Percentiles rank a stretch among this genome's conserved stretches.
Evolutionary conservation across 169 alveolate genomes (phyloP).

Genomic region (Plasmodium berghei): DNA sequence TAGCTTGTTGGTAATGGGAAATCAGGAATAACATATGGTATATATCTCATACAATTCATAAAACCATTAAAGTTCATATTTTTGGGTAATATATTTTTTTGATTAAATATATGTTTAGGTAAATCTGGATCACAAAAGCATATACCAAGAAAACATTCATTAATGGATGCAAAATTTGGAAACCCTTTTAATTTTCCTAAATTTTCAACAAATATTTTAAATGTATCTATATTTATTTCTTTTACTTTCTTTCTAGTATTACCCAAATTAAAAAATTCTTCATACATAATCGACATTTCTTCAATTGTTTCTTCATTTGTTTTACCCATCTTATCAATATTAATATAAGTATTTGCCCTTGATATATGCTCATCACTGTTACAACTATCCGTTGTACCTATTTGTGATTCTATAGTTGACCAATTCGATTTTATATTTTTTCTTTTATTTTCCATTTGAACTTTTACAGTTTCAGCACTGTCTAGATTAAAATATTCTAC

Average conservation of each 20-base stretch:
- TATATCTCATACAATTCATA: constrained; percentile 71
- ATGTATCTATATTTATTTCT: constrained; percentile 40
- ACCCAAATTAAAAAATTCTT: constrained; percentile 22
- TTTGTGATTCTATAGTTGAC: too few species aligned
- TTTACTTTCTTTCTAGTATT: constrained; percentile 49
- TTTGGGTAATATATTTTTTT: constrained; percentile 66
- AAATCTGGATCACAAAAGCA: constrained; percentile 72
- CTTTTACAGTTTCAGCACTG: too few species aligned
- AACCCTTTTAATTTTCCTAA: constrained; percentile 64
- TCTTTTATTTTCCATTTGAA: too few species aligned
- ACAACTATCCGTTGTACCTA: not conserved
- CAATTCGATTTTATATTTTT: too few species aligned
- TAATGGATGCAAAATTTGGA: constrained; percentile 45
- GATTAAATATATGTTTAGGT: constrained; percentile 60
- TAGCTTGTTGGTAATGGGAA: constrained; percentile 62
- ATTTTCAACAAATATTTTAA: constrained; percentile 59
- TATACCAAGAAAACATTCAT: constrained; percentile 74
- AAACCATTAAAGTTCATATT: constrained; percentile 63
- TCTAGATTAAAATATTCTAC: too few species aligned
- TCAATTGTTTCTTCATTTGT: constrained; percentile 22
- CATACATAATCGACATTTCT: constrained; percentile 34
- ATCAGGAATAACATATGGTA: constrained; percentile 74
- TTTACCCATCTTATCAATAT: not conserved
- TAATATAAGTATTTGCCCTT: too few species aligned
- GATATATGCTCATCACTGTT: not conserved